Conservation (phyloP, 1,284 basidiomycete genomes). For the Psilocybe mexicana region DNA sequence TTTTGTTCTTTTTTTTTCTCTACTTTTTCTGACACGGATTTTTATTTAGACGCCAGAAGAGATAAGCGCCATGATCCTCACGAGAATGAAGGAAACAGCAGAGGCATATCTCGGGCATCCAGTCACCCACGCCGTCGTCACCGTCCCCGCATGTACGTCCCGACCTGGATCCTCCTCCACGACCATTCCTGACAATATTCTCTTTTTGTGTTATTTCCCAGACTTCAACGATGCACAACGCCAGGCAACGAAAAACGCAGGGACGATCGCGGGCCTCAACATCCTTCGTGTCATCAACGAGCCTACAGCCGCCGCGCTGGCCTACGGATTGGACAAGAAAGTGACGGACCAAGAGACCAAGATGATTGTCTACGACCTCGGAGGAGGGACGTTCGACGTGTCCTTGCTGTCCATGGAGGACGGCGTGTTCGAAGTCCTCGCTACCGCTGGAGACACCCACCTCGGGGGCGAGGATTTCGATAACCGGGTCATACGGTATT, state of each 20-base stretch:
- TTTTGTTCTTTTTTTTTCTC: neutral
- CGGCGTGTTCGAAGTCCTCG: constrained; percentile 78
- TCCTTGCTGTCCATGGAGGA: constrained; percentile 78
- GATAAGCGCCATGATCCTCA: constrained; percentile 50
- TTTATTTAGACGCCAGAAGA: constrained; percentile 70
- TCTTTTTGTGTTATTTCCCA: constrained; percentile 3
- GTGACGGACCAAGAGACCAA: constrained; percentile 63
- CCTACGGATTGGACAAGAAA: constrained; percentile 78
- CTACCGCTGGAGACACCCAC: constrained; percentile 81
- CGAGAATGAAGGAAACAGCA: constrained; percentile 25
- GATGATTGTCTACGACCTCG: constrained; percentile 86
- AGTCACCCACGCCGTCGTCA: constrained; percentile 25
- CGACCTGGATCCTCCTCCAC: too few relatives aligned
- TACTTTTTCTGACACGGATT: neutral
- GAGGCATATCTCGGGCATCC: constrained; percentile 24
- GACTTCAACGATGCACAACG: constrained; percentile 80
- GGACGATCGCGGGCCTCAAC: constrained; percentile 74
- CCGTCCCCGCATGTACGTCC: constrained; percentile 33
- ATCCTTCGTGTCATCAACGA: constrained; percentile 72
- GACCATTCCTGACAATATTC: neutral
- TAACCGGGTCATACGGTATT: constrained; percentile 85
- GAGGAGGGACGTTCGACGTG: constrained; percentile 84
- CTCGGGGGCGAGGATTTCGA: constrained; percentile 92
- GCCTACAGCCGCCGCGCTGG: constrained; percentile 60
- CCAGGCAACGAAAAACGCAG: constrained; percentile 82